Base-by-base conservation (phyloP, 768 basidiomycete genomes). In the Mycena sanguinolenta region DNA sequence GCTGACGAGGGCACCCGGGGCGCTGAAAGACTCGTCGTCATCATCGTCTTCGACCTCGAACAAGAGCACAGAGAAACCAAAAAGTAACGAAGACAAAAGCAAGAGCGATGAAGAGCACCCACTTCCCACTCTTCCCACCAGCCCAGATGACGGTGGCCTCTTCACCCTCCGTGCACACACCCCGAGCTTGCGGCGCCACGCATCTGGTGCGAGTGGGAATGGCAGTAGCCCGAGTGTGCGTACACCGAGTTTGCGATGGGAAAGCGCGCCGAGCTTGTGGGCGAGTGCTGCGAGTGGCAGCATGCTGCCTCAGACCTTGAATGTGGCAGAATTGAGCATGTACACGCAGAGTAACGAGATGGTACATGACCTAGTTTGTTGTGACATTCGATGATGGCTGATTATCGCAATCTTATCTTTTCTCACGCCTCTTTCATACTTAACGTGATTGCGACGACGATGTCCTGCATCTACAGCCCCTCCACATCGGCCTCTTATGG, bases 401-500 rank as follows among this genome's bases (percentile, higher is more conserved):
- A 60, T 16, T 59, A 67, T 75, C 1, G 2, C 63, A 71, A 73
- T 67, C 54, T 67, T 60, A 25, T 75, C 32, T 34, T 10, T 60
- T 39, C 30, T 55, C 32, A 8, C 16, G 17, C 30, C 17, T 14
- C 23, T 28, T 6, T 58, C 55, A 9, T 57, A 44, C 10, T 46
- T 21, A 5, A 25, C 8, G 27, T 14, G 21, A n/a, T n/a, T n/a
- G n/a, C n/a, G n/a, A n/a, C n/a, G n/a, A n/a, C n/a, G n/a, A n/a
- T n/a, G n/a, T n/a, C n/a, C n/a, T n/a, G n/a, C n/a, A n/a, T 16
- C 23, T 8, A 16, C 59, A 97, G 96, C 95, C 96, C 5, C 83
- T 95, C 16, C 91, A 94, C 66, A 92, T 95, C 46, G 96, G 96
- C 17, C 83, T 91, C 19, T 81, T 98, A 0, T 97, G 95, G 92